Base-by-base conservation (phyloP, 116 monocot genomes). In the Dioscorea cayenensis region DNA sequence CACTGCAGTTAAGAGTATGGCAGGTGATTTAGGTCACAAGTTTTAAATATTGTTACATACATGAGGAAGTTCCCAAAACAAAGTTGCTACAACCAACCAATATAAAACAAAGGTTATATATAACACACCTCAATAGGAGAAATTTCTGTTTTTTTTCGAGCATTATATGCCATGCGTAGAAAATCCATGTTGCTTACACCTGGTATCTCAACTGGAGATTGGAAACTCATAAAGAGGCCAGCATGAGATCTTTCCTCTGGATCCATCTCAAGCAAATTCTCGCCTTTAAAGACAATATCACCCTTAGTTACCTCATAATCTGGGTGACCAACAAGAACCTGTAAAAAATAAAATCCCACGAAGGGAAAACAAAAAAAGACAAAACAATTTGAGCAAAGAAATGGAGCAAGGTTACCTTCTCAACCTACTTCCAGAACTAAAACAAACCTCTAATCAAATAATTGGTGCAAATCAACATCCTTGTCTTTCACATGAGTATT, bases 241-340 rank as follows among this genome's bases (percentile, higher is more conserved):
- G 86, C 97, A 89, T 88, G 94, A 76, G 94, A 99, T 75, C 97
- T 90, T 70, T 89, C 89, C 72, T 99, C 94, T 74, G 99, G 94
- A 29, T 91, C 89, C 85, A 86, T 87, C 21, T 94, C 91, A 62
- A 99, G 84, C 74, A 99, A 82, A 36, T 87, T 86, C 58, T 91
- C 83, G n/a, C 91, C 94, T 89, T 94, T 94, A 73, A 94, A 99
- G 13, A 74, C 28, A 78, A 89, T 80, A 73, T 52, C 89, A 21
- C 99, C 94, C 74, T 82, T 90, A 68, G 91, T 91, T 43, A 94
- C 94, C 74, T 91, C 87, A 85, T 99, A 99, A 82, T 99, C 89
- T 72, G 94, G 91, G 85, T 99, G 99, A 14, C 94, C 99, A 77
- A 89, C 94, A 71, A 99, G 94, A 82, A 99, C 99, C 99, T 99